A percentile compares a stretch with the other conserved stretches of the same genome.
These are phyloP conservation scores for Leccinum subtestaceum DNA, from an alignment of 768 basidiomycete species.

Conservation along the genomic window DNA sequence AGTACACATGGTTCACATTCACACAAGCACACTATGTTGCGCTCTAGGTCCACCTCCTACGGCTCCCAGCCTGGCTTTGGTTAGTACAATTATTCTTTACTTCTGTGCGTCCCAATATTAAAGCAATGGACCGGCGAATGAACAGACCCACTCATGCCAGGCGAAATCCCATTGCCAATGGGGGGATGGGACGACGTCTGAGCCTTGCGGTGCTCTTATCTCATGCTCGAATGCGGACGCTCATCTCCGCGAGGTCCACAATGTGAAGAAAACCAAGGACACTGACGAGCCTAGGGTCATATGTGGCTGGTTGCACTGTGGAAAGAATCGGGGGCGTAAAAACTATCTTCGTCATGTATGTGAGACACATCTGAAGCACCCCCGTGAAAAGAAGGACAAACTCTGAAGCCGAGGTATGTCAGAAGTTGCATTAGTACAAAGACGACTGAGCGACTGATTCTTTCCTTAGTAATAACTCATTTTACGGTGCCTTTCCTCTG, in stretches of 20 bases:
- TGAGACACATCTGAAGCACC: slow-evolving; percentile 1
- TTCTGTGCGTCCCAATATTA: background rate
- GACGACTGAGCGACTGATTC: background rate
- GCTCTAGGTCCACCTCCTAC: background rate
- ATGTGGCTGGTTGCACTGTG: background rate
- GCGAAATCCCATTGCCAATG: background rate
- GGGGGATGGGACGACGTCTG: no score
- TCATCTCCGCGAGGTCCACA: background rate
- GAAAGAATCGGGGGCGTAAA: background rate
- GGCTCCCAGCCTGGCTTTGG: no score
- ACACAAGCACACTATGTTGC: background rate
- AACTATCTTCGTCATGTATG: slow-evolving; percentile 4
- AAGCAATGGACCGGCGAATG: background rate
- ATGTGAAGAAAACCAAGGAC: background rate
- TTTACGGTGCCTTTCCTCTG: background rate
- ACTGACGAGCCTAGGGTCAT: rapidly evolving
- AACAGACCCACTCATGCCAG: background rate
- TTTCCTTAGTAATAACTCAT: background rate
- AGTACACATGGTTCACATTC: background rate
- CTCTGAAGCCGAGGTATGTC: background rate
- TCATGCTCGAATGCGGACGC: background rate
- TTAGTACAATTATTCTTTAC: no score
- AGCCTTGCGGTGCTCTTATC: background rate
- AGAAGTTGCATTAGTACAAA: background rate
- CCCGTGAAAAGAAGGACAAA: background rate